These are phyloP conservation scores for Angomonas deanei DNA, from an alignment of 208 protist species.

Conservation along the genomic window DNA sequence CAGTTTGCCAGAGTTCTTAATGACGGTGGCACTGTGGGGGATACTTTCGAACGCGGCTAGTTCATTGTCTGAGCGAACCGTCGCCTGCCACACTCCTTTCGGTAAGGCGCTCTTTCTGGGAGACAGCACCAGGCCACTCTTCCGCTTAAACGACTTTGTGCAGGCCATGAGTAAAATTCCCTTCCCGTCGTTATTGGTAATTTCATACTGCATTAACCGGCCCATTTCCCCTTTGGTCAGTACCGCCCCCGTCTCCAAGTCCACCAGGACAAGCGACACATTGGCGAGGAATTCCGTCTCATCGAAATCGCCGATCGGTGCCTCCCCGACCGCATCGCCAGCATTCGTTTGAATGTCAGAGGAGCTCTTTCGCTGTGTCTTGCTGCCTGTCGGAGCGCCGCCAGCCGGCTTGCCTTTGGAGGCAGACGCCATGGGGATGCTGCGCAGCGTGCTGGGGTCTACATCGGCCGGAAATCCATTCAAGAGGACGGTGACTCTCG, in stretches of 20 bases:
- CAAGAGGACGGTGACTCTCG: constrained; percentile 50
- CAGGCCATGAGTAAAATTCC: constrained; percentile 81
- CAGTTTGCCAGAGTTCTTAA: constrained; percentile 40
- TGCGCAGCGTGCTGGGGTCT: constrained; percentile 40
- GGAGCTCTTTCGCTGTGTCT: neutral
- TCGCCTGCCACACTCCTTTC: constrained; percentile 52
- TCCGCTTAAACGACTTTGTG: constrained; percentile 7
- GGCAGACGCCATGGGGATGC: constrained; percentile 1
- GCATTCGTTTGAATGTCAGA: neutral
- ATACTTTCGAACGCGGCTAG: constrained; percentile 48
- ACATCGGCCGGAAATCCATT: constrained; percentile 41
- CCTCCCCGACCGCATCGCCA: neutral
- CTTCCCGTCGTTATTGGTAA: constrained; percentile 67
- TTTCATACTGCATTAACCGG: constrained; percentile 32
- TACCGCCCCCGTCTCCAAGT: constrained; percentile 54
- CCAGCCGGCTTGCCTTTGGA: neutral
- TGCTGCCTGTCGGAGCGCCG: neutral
- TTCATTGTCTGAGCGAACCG: constrained; percentile 41
- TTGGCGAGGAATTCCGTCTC: constrained; percentile 27
- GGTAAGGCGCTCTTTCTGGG: constrained; percentile 15
- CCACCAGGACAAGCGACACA: constrained; percentile 45
- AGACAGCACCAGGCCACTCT: neutral
- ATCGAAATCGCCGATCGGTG: neutral
- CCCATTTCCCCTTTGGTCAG: constrained; percentile 31
- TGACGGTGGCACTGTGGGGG: constrained; percentile 23